A percentile compares a stretch with the other conserved stretches of the same genome.
These are phyloP conservation scores for Fonsecaea pugnacius DNA, from an alignment of 2,329 filamentous ascomycete species.

Conservation along the genomic window DNA sequence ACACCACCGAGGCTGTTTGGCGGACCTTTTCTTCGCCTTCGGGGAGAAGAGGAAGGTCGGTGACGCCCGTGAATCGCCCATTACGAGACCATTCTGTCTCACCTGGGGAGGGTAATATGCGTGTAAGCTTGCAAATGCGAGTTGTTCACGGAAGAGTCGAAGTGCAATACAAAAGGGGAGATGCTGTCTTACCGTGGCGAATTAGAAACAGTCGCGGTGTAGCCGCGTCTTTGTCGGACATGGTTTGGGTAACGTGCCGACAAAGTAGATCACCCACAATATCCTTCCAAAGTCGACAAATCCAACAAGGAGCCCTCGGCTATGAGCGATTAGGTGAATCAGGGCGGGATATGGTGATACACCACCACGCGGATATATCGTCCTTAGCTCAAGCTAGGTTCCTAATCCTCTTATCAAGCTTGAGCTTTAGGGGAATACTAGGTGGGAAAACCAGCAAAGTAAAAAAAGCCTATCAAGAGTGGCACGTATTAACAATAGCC, in stretches of 20 bases:
- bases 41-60: constrained; percentile 50
- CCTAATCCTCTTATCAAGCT: no score
- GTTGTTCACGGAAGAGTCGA: background rate
- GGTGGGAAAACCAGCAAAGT: background rate
- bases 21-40: constrained; percentile 52
- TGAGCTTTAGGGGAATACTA: no score
- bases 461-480: background rate
- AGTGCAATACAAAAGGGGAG: background rate
- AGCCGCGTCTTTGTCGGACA: constrained; percentile 37
- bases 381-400: no score
- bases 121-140: constrained; percentile 1
- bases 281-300: no score
- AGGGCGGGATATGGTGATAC: background rate
- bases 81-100: constrained; percentile 56
- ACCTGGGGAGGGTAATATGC: constrained; percentile 34
- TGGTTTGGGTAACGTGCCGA: constrained; percentile 8
- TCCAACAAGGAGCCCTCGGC: background rate
- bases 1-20: constrained; percentile 51
- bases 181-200: constrained; percentile 33
- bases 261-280: background rate
- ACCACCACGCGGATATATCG: background rate
- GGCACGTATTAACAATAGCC: background rate
- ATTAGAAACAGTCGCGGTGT: constrained; percentile 36
- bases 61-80: constrained; percentile 53
- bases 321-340: background rate